Percentiles rank a stretch among this genome's conserved stretches.
These are phyloP conservation scores for Dipteronia sinensis DNA, from an alignment of 345 rosid genomes.

Conservation along the genomic window DNA sequence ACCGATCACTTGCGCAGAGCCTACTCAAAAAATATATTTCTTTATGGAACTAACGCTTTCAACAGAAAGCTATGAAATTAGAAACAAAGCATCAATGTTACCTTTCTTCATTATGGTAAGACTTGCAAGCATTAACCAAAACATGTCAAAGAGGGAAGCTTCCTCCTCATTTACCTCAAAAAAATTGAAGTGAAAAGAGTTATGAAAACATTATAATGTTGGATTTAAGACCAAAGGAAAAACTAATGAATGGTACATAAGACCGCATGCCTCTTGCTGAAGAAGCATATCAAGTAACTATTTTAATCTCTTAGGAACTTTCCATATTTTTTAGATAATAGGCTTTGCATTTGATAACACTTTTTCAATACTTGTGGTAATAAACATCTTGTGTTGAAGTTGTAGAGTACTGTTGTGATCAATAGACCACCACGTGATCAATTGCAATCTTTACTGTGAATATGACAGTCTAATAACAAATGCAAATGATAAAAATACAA, in stretches of 20 bases:
- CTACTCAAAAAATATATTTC: slow-evolving; percentile 96
- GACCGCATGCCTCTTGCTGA: slow-evolving; percentile 72
- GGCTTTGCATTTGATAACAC: slow-evolving; percentile 74
- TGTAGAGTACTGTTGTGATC: slow-evolving; percentile 57
- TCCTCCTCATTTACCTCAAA: slow-evolving; percentile 89
- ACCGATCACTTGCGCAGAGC: slow-evolving; percentile 79
- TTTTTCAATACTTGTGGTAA: slow-evolving; percentile 71
- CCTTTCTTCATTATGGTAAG: slow-evolving; percentile 18
- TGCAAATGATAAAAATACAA: slow-evolving; percentile 11
- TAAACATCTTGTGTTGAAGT: slow-evolving; percentile 69
- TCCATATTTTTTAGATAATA: slow-evolving; percentile 56
- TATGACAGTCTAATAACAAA: slow-evolving; percentile 18
- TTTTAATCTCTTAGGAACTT: slow-evolving; percentile 68
- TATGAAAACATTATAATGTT: slow-evolving; percentile 5
- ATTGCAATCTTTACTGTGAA: slow-evolving; percentile 5
- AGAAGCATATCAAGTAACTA: slow-evolving; percentile 75
- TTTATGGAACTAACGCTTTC: slow-evolving; percentile 99
- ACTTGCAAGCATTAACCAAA: slow-evolving; percentile 93
- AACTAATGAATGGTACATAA: slow-evolving; percentile 16
- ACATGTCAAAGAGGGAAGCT: slow-evolving; percentile 86
- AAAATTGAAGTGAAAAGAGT: slow-evolving; percentile 22
- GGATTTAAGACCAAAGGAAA: slow-evolving; percentile 13
- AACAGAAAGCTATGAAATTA: slow-evolving; percentile 84
- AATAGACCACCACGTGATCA: slow-evolving; percentile 22
- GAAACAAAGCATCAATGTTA: slow-evolving; percentile 28